Percentiles rank a stretch among this genome's conserved stretches.
phyloP scores from a whole-genome alignment of 768 basidiomycete species.

The Flagelloscypha sp. region DNA sequence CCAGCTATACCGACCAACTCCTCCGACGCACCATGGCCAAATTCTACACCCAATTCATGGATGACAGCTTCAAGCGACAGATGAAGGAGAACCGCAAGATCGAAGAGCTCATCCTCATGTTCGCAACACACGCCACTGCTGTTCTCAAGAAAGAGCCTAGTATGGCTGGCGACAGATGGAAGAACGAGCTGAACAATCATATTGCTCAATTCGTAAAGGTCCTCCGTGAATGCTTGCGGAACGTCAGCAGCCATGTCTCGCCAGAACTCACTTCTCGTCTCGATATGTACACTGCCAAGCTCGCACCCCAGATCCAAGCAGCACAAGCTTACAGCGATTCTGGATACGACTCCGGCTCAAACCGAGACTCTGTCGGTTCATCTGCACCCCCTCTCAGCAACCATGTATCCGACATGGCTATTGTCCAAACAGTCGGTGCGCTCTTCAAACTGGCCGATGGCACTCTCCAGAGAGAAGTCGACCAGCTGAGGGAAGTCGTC shows the following conservation, averaged over 20 bases:
- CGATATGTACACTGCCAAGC: slow-evolving; percentile 76
- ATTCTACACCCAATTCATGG: slow-evolving; percentile 86
- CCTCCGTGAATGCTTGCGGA: slow-evolving; percentile 69
- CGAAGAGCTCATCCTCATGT: slow-evolving; percentile 94
- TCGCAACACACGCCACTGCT: slow-evolving; percentile 83
- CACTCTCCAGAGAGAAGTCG: slow-evolving; percentile 67
- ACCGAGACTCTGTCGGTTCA: slow-evolving; percentile 41
- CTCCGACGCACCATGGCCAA: slow-evolving; percentile 85
- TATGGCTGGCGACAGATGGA: slow-evolving; percentile 83
- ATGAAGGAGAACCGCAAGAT: slow-evolving; percentile 97
- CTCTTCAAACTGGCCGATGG: slow-evolving; percentile 70
- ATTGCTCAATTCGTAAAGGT: slow-evolving; percentile 84
- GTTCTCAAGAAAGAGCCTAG: slow-evolving; percentile 87
- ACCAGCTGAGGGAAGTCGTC: slow-evolving; percentile 52
- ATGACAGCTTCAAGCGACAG: slow-evolving; percentile 76
- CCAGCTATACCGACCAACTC: slow-evolving; percentile 82
- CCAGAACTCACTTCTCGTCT: slow-evolving; percentile 76
- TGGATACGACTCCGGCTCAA: slow-evolving; percentile 56
- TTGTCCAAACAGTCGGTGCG: slow-evolving; percentile 59
- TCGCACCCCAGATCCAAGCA: too few species aligned
- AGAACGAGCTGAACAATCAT: slow-evolving; percentile 85
- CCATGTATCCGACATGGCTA: slow-evolving; percentile 66
- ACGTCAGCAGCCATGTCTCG: slow-evolving; percentile 67
- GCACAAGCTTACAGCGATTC: slow-evolving; percentile 52
- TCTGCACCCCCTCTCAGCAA: slow-evolving; percentile 29